These are phyloP conservation scores for Ogataea pilisensis DNA, from an alignment of 805 yeast species.

Conservation along the genomic window DNA sequence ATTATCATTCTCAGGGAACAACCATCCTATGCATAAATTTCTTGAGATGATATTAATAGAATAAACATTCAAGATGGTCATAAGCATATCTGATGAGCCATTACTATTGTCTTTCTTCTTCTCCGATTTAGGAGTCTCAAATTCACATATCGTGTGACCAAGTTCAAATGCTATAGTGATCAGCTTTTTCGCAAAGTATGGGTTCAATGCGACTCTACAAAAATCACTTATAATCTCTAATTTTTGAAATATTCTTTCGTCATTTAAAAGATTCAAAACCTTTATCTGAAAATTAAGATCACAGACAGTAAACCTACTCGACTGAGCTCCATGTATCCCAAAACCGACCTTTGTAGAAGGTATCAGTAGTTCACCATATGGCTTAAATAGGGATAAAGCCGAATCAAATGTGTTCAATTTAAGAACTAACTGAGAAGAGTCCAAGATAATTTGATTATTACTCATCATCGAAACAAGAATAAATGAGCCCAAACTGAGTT, in stretches of 20 bases:
- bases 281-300: constrained; percentile 45
- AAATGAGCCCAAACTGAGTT: constrained; percentile 7
- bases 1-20: constrained; percentile 44
- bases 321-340: constrained; percentile 31
- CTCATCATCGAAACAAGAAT: constrained; percentile 11
- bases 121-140: neutral
- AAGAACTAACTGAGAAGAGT: constrained; percentile 8
- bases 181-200: constrained; percentile 32
- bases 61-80: constrained; percentile 32
- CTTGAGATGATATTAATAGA: constrained; percentile 58
- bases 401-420: constrained; percentile 16
- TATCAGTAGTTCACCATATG: constrained; percentile 36
- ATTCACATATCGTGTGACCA: constrained; percentile 4
- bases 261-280: constrained; percentile 36
- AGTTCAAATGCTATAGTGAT: constrained; percentile 17
- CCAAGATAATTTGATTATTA: constrained; percentile 14
- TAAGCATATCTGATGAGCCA: constrained; percentile 11
- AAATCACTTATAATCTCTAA: constrained; percentile 56
- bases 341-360: constrained; percentile 40
- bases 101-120: constrained; percentile 3
- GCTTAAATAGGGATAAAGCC: constrained; percentile 13
- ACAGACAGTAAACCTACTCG: constrained; percentile 37
- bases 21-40: constrained; percentile 75
- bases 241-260: constrained; percentile 32
- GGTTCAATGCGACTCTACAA: constrained; percentile 55